Evolutionary conservation across 2,329 filamentous ascomycete species (phyloP), one percentile per base, ranked within the genome.

Genomic region (Exophiala aquamarina): DNA sequence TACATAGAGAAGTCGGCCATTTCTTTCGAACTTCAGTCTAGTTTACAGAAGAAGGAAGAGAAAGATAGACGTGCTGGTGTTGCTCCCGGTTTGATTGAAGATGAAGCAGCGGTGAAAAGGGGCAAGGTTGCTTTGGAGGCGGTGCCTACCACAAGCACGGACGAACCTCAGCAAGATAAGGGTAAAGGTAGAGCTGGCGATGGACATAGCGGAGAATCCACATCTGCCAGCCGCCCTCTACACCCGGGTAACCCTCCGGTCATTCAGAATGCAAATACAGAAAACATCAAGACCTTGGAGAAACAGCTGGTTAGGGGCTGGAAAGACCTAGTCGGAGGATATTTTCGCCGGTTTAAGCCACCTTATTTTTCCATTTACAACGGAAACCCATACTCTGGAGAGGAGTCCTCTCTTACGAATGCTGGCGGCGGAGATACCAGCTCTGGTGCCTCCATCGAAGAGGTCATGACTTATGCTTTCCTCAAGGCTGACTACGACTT

Each of bases 401-500:
- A 58, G 63, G 66, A 42, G 57, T 67, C 59, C 42, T 61, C 14
- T 44, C 36, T 44, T 3, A 47, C 55, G 21, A 47, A 21, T 15
- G 39, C 54, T 35, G 50, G 47, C 20, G 59, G 56, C 2, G 33
- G 59, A 10, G 56, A 59, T 3, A 44, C 75, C 5, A 58, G 66
- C 18, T 60, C 62, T 35, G 59, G 66, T 11, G 66, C 71, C n/a
- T 64, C 66, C 3, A 71, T 73, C 41, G 71, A 74, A 57, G 71
- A 74, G 52, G 65, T 95, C 28, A 75, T 98, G 43, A 87, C 87
- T 49, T 97, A 97, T 68, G 89, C 92, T 17, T 98, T 98, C 61
- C 76, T 98, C 39, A 87, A 89, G 59, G 90, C 91, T 26, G 93
- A 98, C 66, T 81, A 96, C 41, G 92, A 97, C 68, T 98, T 98